Evolutionary conservation across 179 eudicot species (phyloP).

Genomic region (Spergularia azorica): DNA sequence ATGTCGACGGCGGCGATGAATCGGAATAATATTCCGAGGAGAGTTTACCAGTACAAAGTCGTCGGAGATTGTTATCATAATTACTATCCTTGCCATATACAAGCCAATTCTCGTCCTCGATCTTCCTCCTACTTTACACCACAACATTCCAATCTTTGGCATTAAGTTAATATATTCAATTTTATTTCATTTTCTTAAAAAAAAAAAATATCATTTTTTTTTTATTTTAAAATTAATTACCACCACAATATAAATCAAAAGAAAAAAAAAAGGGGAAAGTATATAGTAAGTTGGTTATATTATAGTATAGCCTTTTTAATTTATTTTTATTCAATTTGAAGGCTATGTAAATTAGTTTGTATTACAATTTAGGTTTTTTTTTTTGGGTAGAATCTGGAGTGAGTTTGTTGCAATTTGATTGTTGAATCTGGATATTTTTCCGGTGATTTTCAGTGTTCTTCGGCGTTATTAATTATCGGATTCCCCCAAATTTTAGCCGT

Average conservation of each 20-base stretch:
- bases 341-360: slow-evolving; percentile 35
- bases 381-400: slow-evolving; percentile 22
- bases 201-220: neutral
- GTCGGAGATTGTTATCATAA: slow-evolving; percentile 22
- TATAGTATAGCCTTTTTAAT: slow-evolving; percentile 16
- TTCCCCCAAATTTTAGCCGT: slow-evolving; percentile 15
- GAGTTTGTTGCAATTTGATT: slow-evolving; percentile 14
- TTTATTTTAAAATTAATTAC: neutral
- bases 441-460: slow-evolving; percentile 11
- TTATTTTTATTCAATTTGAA: slow-evolving; percentile 18
- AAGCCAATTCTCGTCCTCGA: slow-evolving; percentile 32
- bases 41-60: slow-evolving; percentile 20
- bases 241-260: slow-evolving; percentile 15
- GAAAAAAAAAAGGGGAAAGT: neutral
- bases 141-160: slow-evolving; percentile 31
- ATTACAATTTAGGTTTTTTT: neutral
- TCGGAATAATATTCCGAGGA: slow-evolving; percentile 17
- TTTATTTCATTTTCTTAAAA: neutral
- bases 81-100: slow-evolving; percentile 41
- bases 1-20: neutral
- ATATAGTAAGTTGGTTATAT: too few species aligned
- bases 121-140: slow-evolving; percentile 20
- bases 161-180: slow-evolving; percentile 16
- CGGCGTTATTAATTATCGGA: neutral
- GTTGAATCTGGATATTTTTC: slow-evolving; percentile 17